Conservation (phyloP, 78 protist species). For the Trichosphaerium sp. region DNA sequence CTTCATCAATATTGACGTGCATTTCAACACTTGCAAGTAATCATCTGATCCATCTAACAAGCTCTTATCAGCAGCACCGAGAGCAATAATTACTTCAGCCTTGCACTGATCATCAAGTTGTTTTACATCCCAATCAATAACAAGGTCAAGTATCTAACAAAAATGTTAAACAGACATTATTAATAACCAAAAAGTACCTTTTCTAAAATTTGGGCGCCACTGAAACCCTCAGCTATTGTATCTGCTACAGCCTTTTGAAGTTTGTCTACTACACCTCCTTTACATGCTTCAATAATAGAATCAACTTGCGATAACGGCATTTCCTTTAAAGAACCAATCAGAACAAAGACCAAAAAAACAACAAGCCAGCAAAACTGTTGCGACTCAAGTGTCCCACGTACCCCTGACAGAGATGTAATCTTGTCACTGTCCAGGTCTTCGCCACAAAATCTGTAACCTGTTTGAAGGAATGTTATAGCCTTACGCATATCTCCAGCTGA, state of each 20-base stretch:
- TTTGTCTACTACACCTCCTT: background rate
- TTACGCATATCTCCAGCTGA: constrained; percentile 85
- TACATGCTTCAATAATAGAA: background rate
- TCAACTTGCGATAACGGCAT: background rate
- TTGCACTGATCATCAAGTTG: constrained; percentile 6
- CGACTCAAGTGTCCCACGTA: background rate
- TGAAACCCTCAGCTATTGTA: background rate
- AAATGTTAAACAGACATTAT: background rate
- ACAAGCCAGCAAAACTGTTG: background rate
- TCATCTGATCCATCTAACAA: constrained; percentile 79
- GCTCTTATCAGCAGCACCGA: constrained; percentile 54
- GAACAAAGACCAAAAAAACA: background rate
- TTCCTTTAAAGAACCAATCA: background rate
- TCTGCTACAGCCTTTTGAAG: background rate
- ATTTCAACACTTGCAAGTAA: constrained; percentile 53
- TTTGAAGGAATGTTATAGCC: constrained; percentile 78
- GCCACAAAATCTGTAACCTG: constrained; percentile 39
- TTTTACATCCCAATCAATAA: too few relatives aligned
- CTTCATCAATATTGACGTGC: constrained; percentile 26
- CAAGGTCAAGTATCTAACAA: too few relatives aligned
- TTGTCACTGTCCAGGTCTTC: background rate
- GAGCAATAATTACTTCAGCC: constrained; percentile 21
- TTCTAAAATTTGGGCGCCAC: background rate
- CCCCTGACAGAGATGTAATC: constrained; percentile 51
- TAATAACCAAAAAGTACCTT: background rate